Evolutionary conservation across 2,329 filamentous ascomycete species (phyloP).

Genomic region (Clarireedia monteithiana): DNA sequence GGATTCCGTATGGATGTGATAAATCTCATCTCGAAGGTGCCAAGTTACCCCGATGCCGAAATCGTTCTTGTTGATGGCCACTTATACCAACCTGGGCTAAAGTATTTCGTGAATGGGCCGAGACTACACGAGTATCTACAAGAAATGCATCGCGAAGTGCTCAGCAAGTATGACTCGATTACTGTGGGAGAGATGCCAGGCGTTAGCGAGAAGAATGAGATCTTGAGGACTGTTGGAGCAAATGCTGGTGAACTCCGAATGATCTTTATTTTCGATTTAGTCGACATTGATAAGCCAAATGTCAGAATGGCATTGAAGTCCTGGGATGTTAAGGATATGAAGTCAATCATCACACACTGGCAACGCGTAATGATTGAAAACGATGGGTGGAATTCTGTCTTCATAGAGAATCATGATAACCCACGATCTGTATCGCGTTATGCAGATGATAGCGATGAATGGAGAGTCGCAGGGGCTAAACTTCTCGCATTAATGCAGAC

Average conservation of each 20-base stretch:
- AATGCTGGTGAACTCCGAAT: slow-evolving; percentile 57
- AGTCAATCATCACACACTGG: slow-evolving; percentile 41
- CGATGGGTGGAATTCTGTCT: slow-evolving; percentile 49
- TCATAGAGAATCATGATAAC: slow-evolving; percentile 52
- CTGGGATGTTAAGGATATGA: slow-evolving; percentile 33
- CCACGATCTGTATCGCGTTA: slow-evolving; percentile 42
- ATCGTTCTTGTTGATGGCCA: slow-evolving; percentile 28
- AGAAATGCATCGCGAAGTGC: slow-evolving; percentile 32
- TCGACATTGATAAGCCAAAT: slow-evolving; percentile 5
- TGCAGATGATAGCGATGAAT: slow-evolving; percentile 33
- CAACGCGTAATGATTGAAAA: slow-evolving; percentile 43
- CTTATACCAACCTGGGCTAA: slow-evolving; percentile 30
- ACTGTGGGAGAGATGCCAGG: slow-evolving; percentile 43
- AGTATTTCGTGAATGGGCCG: slow-evolving; percentile 50
- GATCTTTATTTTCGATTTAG: slow-evolving; percentile 64
- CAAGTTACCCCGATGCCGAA: slow-evolving; percentile 45
- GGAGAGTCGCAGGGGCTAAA: slow-evolving; percentile 39
- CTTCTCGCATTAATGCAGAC: slow-evolving; percentile 45
- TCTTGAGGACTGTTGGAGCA: slow-evolving; percentile 45
- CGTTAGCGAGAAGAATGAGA: slow-evolving; percentile 39
- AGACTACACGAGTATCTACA: slow-evolving; percentile 45
- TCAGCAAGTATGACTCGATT: slow-evolving; percentile 35
- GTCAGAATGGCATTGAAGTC: slow-evolving; percentile 21
- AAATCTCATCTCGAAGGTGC: slow-evolving; percentile 57
- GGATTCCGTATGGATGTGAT: slow-evolving; percentile 56